These are phyloP conservation scores for Yarrowia osloensis DNA, from an alignment of 805 yeast species.

Conservation along the genomic window DNA sequence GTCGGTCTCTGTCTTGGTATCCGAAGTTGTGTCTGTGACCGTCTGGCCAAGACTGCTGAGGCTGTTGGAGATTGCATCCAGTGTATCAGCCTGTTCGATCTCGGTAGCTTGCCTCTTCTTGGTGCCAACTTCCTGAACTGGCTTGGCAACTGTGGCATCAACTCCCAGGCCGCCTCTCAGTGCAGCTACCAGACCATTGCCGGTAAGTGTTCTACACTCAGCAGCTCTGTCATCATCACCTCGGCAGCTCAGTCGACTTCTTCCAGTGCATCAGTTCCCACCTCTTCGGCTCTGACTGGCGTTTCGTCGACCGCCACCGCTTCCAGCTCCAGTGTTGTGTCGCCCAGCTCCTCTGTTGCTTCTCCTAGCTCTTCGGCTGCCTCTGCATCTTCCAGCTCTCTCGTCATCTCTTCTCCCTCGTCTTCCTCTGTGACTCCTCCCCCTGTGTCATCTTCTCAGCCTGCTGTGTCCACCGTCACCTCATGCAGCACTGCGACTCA, in stretches of 20 bases:
- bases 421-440: background rate
- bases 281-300: background rate
- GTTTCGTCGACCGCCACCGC: background rate
- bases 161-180: background rate
- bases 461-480: background rate
- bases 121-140: constrained; percentile 19
- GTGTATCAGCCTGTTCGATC: constrained; percentile 8
- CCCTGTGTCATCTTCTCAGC: no score
- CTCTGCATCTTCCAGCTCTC: background rate
- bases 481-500: constrained; percentile 9
- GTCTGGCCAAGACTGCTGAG: background rate
- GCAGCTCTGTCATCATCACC: constrained; percentile 3
- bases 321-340: background rate
- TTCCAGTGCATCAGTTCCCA: background rate
- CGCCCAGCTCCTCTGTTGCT: background rate
- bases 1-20: background rate
- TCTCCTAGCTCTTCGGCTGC: background rate
- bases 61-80: constrained; percentile 9
- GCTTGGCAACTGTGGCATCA: background rate
- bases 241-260: background rate
- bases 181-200: constrained; percentile 8
- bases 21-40: background rate
- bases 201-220: background rate
- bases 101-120: background rate
- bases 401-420: background rate